Base-by-base conservation (phyloP, 805 yeast species). In the Saccharomycopsis sp. region DNA sequence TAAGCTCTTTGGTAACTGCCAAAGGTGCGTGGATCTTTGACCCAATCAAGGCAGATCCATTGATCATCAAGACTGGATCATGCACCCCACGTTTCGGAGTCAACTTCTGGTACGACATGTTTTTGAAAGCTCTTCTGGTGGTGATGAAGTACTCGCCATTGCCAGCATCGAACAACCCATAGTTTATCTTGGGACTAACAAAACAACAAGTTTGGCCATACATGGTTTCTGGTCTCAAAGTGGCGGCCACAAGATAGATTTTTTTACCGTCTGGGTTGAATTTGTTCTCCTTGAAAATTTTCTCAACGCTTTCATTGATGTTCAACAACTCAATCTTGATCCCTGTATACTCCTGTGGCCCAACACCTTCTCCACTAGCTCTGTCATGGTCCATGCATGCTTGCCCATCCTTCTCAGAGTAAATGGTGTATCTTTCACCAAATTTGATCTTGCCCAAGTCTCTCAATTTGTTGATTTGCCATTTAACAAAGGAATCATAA, bases 321-420 rank as follows among this genome's bases (percentile, higher is more conserved):
- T 77, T 80, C 20, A 68, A 61, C 35, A 80, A 70, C 60, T 74
- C 67, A 56, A 92, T 89, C 73, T 92, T 92, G 59, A 92, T 76
- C 53, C 88, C 96, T 25, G 85, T 77, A 63, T 92, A 92, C 63
- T 92, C 98, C 66, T 92, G 97, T 31, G 98, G 96, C 52, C 80
- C 73, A 33, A 92, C 92, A 62, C 94, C 97, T 68, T 92, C 98
- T 60, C 98, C 98, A 37, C 89, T 75, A 63, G 75, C 82, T 71
- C 98, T 80, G 65, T 92, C 98, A 63, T 92, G 98, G 64, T 92
- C 98, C 89, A 92, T 88, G 71, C 98, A 92, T 30, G 98, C 94
- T 70, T 92, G 98, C 50, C 96, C 96, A 64, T 92, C 98, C 66
- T 84, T 89, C 59, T 87, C 95, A 31, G 97, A 88, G 67, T 85